phyloP scores from a whole-genome alignment of 768 basidiomycete genomes.

The Suillus subaureus region DNA sequence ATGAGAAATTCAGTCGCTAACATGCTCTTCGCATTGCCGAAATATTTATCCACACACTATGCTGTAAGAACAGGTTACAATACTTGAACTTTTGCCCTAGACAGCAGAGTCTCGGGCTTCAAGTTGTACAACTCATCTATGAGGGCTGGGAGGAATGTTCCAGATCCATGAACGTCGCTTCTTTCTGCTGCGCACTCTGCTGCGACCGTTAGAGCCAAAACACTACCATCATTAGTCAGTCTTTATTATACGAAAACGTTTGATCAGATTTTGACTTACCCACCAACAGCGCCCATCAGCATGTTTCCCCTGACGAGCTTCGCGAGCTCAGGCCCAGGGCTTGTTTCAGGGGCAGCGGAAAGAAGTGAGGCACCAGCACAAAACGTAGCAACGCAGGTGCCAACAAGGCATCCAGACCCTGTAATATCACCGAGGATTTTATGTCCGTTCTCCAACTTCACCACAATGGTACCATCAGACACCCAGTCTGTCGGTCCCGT shows the following conservation, averaged over 20 bases:
- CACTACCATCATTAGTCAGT: conserved; percentile 34
- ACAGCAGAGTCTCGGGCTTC: conserved; percentile 38
- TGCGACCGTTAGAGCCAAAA: conserved; percentile 61
- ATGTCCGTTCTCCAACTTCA: conserved; percentile 77
- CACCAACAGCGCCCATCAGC: conserved; percentile 73
- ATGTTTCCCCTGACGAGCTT: conserved; percentile 75
- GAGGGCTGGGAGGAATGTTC: conserved; percentile 64
- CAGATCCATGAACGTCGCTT: conserved; percentile 58
- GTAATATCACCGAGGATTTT: conserved; percentile 77
- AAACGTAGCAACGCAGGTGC: conserved; percentile 77
- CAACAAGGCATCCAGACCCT: conserved; percentile 86
- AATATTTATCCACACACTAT: neutral
- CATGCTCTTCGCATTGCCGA: neutral
- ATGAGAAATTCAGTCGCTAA: neutral
- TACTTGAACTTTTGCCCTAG: conserved; percentile 33
- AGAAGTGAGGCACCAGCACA: conserved; percentile 66
- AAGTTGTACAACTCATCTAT: conserved; percentile 61
- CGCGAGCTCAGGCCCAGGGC: conserved; percentile 32
- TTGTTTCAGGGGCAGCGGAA: conserved; percentile 17
- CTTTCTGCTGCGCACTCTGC: conserved; percentile 58
- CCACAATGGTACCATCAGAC: conserved; percentile 74
- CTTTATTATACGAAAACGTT: neutral
- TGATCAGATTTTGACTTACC: conserved; percentile 46
- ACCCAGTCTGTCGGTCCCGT: conserved; percentile 84
- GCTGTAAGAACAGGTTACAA: conserved; percentile 1